Evolutionary conservation across 345 rosid species (phyloP), one percentile per base, ranked within the genome.

Genomic region (Hibiscus mutabilis): DNA sequence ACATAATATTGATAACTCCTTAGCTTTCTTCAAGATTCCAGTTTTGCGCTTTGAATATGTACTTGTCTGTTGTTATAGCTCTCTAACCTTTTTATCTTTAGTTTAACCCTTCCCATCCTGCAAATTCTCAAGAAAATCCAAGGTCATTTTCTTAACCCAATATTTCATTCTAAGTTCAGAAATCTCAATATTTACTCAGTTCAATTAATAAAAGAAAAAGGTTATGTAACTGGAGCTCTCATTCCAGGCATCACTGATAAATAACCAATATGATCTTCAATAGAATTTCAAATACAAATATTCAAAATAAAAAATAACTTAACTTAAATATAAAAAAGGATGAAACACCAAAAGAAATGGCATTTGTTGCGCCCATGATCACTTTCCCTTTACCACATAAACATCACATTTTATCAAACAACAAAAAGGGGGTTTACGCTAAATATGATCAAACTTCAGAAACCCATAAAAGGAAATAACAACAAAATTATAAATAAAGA

Each of bases 91-190:
- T 88, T 93, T 57, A 93, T 87, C 84, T 86, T 87, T 70, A 93
- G 80, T 85, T 91, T 94, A 18, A 89, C 96, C 82, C 98, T 87
- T 70, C 96, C 98, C 97, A 89, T 91, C 82, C 89, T 83, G 75
- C 79, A 76, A 66, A 72, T 24, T 63, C 51, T 29, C 10, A 44
- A 44, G 64, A 22, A 55, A 16, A 59, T 60, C 19, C 47, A 3
- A 63, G 27, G 51, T 63, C 68, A 37, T 37, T 5, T 63, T 18
- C 29, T 63, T 37, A 63, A 37, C 9, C 67, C 58, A 27, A 4
- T 47, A 8, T 16, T 25, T 49, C 4, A 47, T 16, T 66, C 33
- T 25, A 49, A 49, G 58, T 49, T 2, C 69, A 49, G 5, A 66
- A 47, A 16, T 47, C 3, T 40, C 42, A 62, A 74, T 56, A 77